Percentiles rank a stretch among this genome's conserved stretches.
Evolutionary conservation across 2,329 filamentous ascomycete genomes (phyloP).

Genomic region (Aspergillus sergii): DNA sequence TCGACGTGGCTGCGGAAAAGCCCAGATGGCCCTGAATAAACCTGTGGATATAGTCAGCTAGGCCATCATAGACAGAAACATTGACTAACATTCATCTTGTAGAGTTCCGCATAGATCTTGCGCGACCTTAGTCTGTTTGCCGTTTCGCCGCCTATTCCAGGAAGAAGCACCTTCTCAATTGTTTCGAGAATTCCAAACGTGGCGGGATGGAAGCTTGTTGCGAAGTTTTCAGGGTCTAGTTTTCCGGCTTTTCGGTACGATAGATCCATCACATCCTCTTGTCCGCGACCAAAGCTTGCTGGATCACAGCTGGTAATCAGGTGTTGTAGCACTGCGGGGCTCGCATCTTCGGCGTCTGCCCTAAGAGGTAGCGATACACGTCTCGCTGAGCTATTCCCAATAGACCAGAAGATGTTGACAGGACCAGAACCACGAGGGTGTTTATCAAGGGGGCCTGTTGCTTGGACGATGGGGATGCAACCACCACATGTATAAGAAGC

Average conservation of each 20-base stretch:
- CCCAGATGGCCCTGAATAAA: constrained; percentile 56
- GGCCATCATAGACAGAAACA: neutral
- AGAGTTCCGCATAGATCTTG: constrained; percentile 56
- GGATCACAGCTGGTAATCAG: constrained; percentile 42
- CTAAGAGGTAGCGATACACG: constrained; percentile 10
- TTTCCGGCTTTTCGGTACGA: constrained; percentile 57
- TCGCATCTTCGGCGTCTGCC: neutral
- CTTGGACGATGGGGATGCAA: neutral
- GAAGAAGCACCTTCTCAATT: constrained; percentile 52
- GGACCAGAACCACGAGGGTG: neutral
- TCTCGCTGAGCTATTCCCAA: neutral
- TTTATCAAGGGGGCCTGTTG: neutral
- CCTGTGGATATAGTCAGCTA: constrained; percentile 30
- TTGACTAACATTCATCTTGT: constrained; percentile 54
- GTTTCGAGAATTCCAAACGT: constrained; percentile 56
- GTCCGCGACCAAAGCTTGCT: constrained; percentile 53
- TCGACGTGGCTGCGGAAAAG: constrained; percentile 58
- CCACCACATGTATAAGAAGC: constrained; percentile 5
- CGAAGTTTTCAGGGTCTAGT: constrained; percentile 53
- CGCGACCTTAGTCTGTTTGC: constrained; percentile 23
- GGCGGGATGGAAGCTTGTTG: constrained; percentile 55
- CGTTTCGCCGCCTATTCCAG: constrained; percentile 21
- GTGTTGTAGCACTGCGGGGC: constrained; percentile 1
- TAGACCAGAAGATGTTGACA: constrained; percentile 15
- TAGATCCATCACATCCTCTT: constrained; percentile 54